Base-by-base conservation (phyloP, 148 eudicot species). In the Diospyros kaki region DNA sequence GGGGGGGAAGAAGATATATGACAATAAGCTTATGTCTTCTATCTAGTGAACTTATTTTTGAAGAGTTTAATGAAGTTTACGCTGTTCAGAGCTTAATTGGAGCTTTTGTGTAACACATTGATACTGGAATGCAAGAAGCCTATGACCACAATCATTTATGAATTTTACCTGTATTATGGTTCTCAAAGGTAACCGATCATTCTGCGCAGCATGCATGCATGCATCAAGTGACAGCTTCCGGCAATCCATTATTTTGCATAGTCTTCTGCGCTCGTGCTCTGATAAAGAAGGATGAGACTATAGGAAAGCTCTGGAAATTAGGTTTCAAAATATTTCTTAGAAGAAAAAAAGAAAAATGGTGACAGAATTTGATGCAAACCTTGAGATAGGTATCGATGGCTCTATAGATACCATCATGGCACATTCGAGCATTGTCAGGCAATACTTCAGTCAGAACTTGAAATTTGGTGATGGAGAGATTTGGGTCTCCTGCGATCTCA, bases 161-260 rank as follows among this genome's bases (percentile, higher is more conserved):
- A 70, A 70, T 13, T 70, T 73, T 82, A 93, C 92, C 89, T 93
- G 91, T 39, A 89, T 81, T 9, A 85, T 84, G 15, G 80, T 86
- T 79, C 89, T 86, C 63, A 91, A 48, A 64, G 93, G 96, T 76
- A 93, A 75, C 58, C 92, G 81, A 6, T 91, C 92, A 69, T 91
- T 93, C 76, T 91, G 96, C n/a, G 92, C 96, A 60, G 89, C 92
- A 77, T 89, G 96, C 76, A 83, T 80, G 71, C 96, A 93, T 58
- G 89, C 96, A 73, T 91, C 96, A 61, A 83, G 72, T 69, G 93
- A 91, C 14, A 88, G 87, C 85, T 87, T 89, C 73, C 82, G 82
- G 38, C 89, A 85, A 65, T 84, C 67, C 91, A 91, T 88, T 74
- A 86, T 69, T 72, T 78, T 85, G 84, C 92, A 91, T 51, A 89